phyloP scores from a whole-genome alignment of 2,329 filamentous ascomycete species.

The Pseudogymnoascus sp. region DNA sequence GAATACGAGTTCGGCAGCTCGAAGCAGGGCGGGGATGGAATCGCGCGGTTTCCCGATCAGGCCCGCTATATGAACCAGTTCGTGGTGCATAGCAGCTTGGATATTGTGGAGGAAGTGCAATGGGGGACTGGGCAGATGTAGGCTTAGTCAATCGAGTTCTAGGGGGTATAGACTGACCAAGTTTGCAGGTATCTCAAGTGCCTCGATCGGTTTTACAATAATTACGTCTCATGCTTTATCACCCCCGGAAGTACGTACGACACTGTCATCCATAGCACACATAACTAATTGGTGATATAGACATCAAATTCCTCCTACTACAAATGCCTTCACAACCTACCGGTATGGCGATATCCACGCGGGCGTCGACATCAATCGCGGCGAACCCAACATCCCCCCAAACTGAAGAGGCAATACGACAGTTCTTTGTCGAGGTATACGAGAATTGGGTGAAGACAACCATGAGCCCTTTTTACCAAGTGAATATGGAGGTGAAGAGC shows the following conservation, averaged over 20 bases:
- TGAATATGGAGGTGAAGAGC: constrained; percentile 78
- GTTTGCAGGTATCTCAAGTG: constrained; percentile 78
- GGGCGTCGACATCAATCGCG: constrained; percentile 61
- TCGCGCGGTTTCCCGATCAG: constrained; percentile 79
- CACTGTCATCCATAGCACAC: neutral
- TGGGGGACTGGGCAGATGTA: constrained; percentile 84
- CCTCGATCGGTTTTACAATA: constrained; percentile 94
- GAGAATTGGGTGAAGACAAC: constrained; percentile 94
- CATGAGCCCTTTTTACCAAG: constrained; percentile 92
- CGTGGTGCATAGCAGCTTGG: constrained; percentile 85
- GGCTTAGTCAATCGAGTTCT: constrained; percentile 21
- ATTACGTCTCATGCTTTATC: constrained; percentile 89
- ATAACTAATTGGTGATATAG: constrained; percentile 17
- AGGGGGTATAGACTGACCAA: constrained; percentile 8
- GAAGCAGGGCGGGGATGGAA: constrained; percentile 88
- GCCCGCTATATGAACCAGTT: constrained; percentile 95
- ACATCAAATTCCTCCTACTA: constrained; percentile 88
- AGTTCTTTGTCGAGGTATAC: constrained; percentile 92
- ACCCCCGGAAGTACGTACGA: constrained; percentile 59
- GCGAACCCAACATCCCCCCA: constrained; percentile 81
- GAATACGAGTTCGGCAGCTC: constrained; percentile 96
- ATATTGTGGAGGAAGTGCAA: constrained; percentile 93
- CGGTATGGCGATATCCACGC: constrained; percentile 33
- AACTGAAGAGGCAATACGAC: constrained; percentile 89
- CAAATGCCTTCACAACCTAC: constrained; percentile 62